Evolutionary conservation across 129 eudicot species (phyloP), one percentile per base, ranked within the genome.

Genomic region (Chrysanthemum makinoi): DNA sequence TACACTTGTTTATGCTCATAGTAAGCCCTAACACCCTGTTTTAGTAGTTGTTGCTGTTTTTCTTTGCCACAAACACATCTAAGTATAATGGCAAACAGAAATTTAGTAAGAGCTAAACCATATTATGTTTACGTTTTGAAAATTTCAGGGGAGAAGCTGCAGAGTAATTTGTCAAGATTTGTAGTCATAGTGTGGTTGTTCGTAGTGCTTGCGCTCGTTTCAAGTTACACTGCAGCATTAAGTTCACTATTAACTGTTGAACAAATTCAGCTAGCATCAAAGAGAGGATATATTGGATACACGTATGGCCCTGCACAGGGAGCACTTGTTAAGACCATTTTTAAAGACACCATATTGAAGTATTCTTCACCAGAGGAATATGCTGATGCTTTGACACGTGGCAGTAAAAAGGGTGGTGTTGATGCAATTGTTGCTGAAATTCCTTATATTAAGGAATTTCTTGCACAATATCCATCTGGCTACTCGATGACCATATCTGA

Each of bases 211-310:
- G 76, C 80, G 54, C 53, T 86, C 33, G 73, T 80, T 7, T 82
- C 86, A 52, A 76, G 87, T 55, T 89, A 89, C 71, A 89, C 96
- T 2, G 91, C 91, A 18, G 86, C 70, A 17, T 79, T 86, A 67
- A 72, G 82, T 49, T 83, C 96, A 1, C 30, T 81, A 62, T 62
- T 89, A 68, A 88, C 91, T 0, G 72, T 89, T 14, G 78, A 89
- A 66, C 83, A 86, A 62, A 73, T 86, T 24, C 66, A 62, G 61
- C 26, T 70, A 51, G 66, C 75, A 19, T 33, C 76, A 13, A 67
- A 49, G 61, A 73, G 69, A 13, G 69, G 54, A 2, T 55, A 53
- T 9, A 60, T 78, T 9, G 77, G 76, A 6, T 66, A 48, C 65
- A 81, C 35, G 15, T 24, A 13, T 12, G 54, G 58, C 1, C 44